Base-by-base conservation (phyloP, 2,329 filamentous ascomycete species). In the Aspergillus aculeatus region DNA sequence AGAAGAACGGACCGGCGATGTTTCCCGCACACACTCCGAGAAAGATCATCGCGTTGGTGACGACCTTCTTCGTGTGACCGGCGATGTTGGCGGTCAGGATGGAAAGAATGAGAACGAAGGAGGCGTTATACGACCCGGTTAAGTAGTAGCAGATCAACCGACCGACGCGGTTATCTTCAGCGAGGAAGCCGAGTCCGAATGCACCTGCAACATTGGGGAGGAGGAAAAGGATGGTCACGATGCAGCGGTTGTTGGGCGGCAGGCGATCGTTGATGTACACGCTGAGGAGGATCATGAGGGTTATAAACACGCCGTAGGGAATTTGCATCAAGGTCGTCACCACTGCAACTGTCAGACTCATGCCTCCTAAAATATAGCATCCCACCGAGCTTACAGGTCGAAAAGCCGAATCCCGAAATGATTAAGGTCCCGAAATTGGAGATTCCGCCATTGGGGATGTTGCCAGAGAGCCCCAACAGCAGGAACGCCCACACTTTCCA, bases 401-500 rank as follows among this genome's bases (percentile, higher is more conserved):
- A 71, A 64, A 77, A 81, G 2, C 79, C 80, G 26, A 81, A 75
- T 0, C 78, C 71, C 29, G 74, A 68, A 41, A 74, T 69, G 5
- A 75, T 70, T 29, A 74, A 47, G 1, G 65, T 70, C 7, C 62
- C 62, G 58, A 72, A 72, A 49, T 71, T 71, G 4, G 70, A 68
- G 44, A 73, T 69, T 1, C 71, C 68, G 16, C 71, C 73, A 67
- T 76, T 70, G 9, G 67, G 69, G 31, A 71, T 70, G 7, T 68
- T 68, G 2, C 57, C 59, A 14, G 56, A 57, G 19, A 63, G 24
- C 0, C 62, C 80, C 70, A 82, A 78, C 29, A 85, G 62, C 59
- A 85, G 84, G 5, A 87, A 66, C 16, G 86, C 76, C 83, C 84
- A 87, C 0, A 83, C 84, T 71, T 87, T 86, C 0, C 83, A 78